Base-by-base conservation (phyloP, 129 eudicot species). In the Ambrosia artemisiifolia region DNA sequence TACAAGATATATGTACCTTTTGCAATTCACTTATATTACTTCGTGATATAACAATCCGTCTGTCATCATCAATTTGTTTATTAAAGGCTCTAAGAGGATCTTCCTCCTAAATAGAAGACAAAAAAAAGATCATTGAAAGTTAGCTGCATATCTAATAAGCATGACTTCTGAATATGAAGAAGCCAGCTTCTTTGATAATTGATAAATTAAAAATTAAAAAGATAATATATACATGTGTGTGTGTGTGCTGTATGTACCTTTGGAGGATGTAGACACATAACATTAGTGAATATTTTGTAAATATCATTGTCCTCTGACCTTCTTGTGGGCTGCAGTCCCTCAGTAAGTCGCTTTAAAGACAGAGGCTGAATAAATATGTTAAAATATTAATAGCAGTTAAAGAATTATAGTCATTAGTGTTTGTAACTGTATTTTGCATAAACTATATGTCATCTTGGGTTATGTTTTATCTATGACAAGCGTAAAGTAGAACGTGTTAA, bases 1-100 rank as follows among this genome's bases (percentile, higher is more conserved):
- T 40, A 32, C 32, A 60, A 30, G 10, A 60, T 32, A 57, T 24
- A 40, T 62, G 18, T 82, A 93, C 98, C 98, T 87, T 93, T 35
- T 90, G 88, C 61, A 93, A 53, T 72, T 93, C 96, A 79, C 67
- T 78, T 69, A 93, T 73, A 82, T 93, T 93, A 82, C 92, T 93
- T 61, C 98, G 84, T 18, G 98, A 82, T 71, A 90, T 87, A 55
- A 90, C 93, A 66, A 93, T 93, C 77, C 83, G 86, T 80, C 92
- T 80, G 80, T 93, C 98, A 82, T 90, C 98, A 54, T 93, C 92
- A 69, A 93, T 84, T 82, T 90, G 98, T 78, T 93, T 89, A 80
- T 84, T 90, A 47, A 93, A 76, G 56, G 67, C 69, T 76, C 69
- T 76, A 75, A 88, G 92, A 24, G 82, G 83, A 61, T 95, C 99